phyloP scores from a whole-genome alignment of 345 rosid genomes.

The Hevea brasiliensis region DNA sequence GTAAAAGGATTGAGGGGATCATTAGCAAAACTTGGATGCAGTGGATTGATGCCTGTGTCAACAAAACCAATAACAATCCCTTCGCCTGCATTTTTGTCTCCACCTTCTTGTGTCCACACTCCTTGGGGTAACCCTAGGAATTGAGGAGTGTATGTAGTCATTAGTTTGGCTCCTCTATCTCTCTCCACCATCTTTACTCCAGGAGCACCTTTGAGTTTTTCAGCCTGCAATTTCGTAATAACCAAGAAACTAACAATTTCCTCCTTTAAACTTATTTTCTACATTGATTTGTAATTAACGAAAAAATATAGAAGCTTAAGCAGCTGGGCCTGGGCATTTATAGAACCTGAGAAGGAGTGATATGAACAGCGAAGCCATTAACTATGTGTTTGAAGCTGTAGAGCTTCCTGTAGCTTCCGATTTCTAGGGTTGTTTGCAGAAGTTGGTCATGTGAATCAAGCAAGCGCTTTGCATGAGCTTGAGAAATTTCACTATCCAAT shows the following conservation, averaged over 20 bases:
- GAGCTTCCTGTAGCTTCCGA: constrained; percentile 68
- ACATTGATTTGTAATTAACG: no score
- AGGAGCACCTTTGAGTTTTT: constrained; percentile 45
- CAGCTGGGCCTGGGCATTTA: no score
- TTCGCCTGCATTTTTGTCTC: constrained; percentile 52
- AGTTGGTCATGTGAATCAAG: constrained; percentile 61
- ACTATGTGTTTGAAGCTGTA: constrained; percentile 79
- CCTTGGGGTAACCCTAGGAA: constrained; percentile 60
- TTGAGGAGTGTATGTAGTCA: constrained; percentile 80
- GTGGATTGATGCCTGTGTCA: constrained; percentile 76
- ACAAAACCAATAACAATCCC: constrained; percentile 76
- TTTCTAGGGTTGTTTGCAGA: constrained; percentile 49
- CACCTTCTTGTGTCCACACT: constrained; percentile 53
- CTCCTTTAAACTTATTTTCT: background rate
- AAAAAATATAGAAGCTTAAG: no score
- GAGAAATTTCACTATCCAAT: constrained; percentile 39
- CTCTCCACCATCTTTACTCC: constrained; percentile 71
- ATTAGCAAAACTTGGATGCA: constrained; percentile 67
- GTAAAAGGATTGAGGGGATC: constrained; percentile 39
- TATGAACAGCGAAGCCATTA: constrained; percentile 76
- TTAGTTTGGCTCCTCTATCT: constrained; percentile 75
- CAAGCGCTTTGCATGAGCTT: constrained; percentile 49
- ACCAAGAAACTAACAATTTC: background rate
- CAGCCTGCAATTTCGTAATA: constrained; percentile 41
- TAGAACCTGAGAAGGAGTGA: constrained; percentile 67